phyloP scores from a whole-genome alignment of 768 basidiomycete genomes.

The Boletus pseudopeckii region DNA sequence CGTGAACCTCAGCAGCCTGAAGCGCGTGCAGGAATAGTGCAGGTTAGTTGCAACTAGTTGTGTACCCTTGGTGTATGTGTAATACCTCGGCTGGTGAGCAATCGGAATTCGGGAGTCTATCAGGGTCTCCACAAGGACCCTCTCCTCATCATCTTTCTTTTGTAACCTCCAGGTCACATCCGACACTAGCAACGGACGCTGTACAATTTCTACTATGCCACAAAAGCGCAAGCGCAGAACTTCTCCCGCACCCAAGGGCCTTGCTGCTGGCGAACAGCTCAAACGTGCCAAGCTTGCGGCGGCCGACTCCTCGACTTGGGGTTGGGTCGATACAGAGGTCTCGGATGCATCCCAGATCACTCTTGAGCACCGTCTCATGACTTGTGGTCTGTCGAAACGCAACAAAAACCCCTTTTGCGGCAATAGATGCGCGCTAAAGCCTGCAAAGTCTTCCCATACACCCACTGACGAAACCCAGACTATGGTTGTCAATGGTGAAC shows the following conservation, averaged over 20 bases:
- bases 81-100: constrained; percentile 1
- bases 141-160: constrained; percentile 10
- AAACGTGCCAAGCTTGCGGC: constrained; percentile 53
- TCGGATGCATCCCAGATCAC: constrained; percentile 56
- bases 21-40: background rate
- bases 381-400: constrained; percentile 61
- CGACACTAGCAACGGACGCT: background rate
- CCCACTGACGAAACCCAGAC: constrained; percentile 8
- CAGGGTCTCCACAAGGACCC: constrained; percentile 15
- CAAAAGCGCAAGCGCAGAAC: constrained; percentile 56
- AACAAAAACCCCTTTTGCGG: constrained; percentile 52
- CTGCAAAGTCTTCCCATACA: constrained; percentile 14
- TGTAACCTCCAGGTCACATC: constrained; percentile 3
- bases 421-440: constrained; percentile 47
- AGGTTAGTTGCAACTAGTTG: too few species aligned
- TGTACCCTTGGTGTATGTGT: background rate
- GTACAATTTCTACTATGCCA: constrained; percentile 39
- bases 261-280: constrained; percentile 59
- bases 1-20: background rate
- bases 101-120: constrained; percentile 24
- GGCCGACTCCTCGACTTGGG: constrained; percentile 57
- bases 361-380: constrained; percentile 57
- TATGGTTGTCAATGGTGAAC: constrained; percentile 37
- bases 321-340: constrained; percentile 75
- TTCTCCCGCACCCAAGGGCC: constrained; percentile 46